These are phyloP conservation scores for Kuraishia cidri DNA, from an alignment of 805 yeast species.

Conservation along the genomic window DNA sequence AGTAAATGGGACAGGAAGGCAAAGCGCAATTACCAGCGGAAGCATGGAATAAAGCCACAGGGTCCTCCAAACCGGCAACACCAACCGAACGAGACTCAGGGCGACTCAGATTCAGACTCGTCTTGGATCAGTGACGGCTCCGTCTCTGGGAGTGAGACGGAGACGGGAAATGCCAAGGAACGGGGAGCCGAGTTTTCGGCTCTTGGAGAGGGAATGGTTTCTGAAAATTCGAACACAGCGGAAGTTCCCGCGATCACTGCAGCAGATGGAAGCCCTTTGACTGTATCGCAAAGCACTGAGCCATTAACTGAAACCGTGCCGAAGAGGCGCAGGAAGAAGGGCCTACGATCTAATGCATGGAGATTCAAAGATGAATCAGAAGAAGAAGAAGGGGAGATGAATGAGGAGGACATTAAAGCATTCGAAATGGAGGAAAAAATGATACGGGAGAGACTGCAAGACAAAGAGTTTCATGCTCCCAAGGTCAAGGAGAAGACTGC, in stretches of 20 bases:
- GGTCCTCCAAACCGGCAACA: too few species aligned
- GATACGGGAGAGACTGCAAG: conserved; percentile 2
- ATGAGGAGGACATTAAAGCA: too few species aligned
- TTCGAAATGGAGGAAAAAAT: too few species aligned
- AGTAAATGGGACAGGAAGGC: conserved; percentile 44
- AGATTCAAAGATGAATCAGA: conserved; percentile 14
- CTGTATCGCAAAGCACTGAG: too few species aligned
- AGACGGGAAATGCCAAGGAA: too few species aligned
- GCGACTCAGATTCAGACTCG: not conserved
- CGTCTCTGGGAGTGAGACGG: too few species aligned
- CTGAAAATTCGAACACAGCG: too few species aligned
- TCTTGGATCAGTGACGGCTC: too few species aligned
- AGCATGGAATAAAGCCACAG: conserved; percentile 25
- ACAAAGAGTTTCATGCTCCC: conserved; percentile 5
- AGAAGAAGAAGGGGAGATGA: conserved; percentile 9
- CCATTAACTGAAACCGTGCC: not conserved
- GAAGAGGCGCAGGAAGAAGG: conserved; percentile 1
- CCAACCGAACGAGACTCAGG: conserved; percentile 1
- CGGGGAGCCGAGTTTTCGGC: too few species aligned
- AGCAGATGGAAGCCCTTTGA: too few species aligned
- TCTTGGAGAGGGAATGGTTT: too few species aligned
- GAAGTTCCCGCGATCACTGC: too few species aligned
- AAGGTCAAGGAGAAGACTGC: conserved; percentile 1
- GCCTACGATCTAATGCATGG: conserved; percentile 15
- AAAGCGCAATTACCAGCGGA: conserved; percentile 27